A percentile compares a stretch with the other conserved stretches of the same genome.
Evolutionary conservation across 2,329 filamentous ascomycete genomes (phyloP).

Genomic region (Saccharata proteae): DNA sequence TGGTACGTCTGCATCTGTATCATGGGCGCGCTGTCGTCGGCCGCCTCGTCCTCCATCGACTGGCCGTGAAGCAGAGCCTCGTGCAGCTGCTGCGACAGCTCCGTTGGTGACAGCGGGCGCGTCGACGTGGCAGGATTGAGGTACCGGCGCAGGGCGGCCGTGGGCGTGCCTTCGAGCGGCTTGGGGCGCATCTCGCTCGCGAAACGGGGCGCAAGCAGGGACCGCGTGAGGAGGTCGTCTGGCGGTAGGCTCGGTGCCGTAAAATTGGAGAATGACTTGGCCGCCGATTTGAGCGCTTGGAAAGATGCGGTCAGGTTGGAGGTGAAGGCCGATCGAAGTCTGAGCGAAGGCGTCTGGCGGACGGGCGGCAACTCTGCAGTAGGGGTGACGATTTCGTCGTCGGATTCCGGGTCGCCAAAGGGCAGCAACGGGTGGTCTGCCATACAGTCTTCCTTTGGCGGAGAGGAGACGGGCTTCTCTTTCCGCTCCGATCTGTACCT

Average conservation of each 20-base stretch:
- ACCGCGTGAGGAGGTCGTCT: conserved; percentile 49
- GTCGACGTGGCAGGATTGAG: conserved; percentile 40
- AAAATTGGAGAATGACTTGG: conserved; percentile 49
- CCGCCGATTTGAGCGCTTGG: conserved; percentile 48
- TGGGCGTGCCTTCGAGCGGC: conserved; percentile 40
- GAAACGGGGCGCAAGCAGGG: conserved; percentile 45
- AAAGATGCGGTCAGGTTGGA: conserved; percentile 53
- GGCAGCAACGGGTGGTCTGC: conserved; percentile 46
- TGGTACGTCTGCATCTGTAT: conserved; percentile 54
- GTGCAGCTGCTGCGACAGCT: conserved; percentile 28
- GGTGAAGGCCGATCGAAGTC: conserved; percentile 39
- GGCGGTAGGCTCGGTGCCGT: conserved; percentile 39
- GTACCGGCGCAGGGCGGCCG: conserved; percentile 46
- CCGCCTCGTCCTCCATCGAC: conserved; percentile 18
- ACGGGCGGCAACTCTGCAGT: conserved; percentile 13
- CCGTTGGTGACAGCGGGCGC: conserved; percentile 21
- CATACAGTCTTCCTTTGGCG: conserved; percentile 40
- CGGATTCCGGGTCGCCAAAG: conserved; percentile 17
- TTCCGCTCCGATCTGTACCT: conserved; percentile 25
- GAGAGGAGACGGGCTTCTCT: conserved; percentile 35
- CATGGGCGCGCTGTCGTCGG: conserved; percentile 36
- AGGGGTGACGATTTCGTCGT: conserved; percentile 22
- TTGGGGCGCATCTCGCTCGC: conserved; percentile 50
- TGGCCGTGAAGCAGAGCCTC: conserved; percentile 18
- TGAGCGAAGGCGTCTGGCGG: conserved; percentile 12